Evolutionary conservation across 805 yeast species (phyloP).

Genomic region (Clavispora asparagi): DNA sequence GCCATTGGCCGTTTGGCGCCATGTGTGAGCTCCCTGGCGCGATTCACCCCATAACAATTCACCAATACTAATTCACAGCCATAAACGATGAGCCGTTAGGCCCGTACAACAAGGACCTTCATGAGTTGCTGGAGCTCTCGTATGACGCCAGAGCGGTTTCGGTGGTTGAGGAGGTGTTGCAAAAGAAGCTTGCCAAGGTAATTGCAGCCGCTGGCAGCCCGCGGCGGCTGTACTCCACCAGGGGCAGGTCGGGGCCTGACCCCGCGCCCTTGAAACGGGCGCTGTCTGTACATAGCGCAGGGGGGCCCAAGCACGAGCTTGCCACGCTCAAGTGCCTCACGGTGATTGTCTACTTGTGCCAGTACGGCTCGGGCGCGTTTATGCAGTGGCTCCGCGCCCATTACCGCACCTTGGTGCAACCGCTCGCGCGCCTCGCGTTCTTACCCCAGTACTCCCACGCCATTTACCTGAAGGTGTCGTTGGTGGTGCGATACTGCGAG

Average conservation of each 20-base stretch:
- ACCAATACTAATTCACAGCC: constrained; percentile 26
- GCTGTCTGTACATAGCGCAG: constrained; percentile 2
- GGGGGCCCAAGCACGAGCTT: neutral
- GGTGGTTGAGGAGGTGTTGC: constrained; percentile 35
- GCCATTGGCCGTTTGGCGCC: too few relatives aligned
- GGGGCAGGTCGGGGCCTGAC: neutral
- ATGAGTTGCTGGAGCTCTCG: constrained; percentile 46
- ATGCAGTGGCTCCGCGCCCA: constrained; percentile 36
- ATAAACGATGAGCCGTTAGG: constrained; percentile 52
- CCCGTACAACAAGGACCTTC: constrained; percentile 52
- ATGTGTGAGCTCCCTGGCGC: too few relatives aligned
- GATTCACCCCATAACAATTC: too few relatives aligned
- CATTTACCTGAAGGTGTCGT: constrained; percentile 33
- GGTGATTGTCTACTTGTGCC: constrained; percentile 44
- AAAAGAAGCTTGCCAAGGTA: constrained; percentile 30
- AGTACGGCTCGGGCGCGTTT: constrained; percentile 51
- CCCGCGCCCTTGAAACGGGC: neutral
- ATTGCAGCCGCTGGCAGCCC: constrained; percentile 2
- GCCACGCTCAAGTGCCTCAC: constrained; percentile 46
- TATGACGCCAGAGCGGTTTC: constrained; percentile 33
- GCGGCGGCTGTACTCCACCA: constrained; percentile 1
- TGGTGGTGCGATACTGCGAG: constrained; percentile 25
- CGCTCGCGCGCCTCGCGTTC: constrained; percentile 12
- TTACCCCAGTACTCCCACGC: constrained; percentile 12
- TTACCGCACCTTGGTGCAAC: constrained; percentile 12